phyloP scores from a whole-genome alignment of 2,329 filamentous ascomycete species.

The Colletotrichum tropicale region DNA sequence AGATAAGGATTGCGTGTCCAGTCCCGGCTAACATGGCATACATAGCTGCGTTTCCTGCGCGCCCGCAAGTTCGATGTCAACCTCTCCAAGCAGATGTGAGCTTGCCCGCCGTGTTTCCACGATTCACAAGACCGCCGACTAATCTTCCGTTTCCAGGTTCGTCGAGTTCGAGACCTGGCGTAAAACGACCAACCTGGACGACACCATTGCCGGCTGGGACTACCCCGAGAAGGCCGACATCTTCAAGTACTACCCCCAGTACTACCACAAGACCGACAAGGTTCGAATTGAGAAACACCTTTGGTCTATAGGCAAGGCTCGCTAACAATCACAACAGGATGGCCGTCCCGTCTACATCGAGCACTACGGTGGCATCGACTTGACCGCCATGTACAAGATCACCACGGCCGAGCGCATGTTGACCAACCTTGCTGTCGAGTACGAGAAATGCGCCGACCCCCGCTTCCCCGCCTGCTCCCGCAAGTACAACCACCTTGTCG shows the following conservation, averaged over 20 bases:
- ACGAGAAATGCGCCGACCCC: constrained; percentile 93
- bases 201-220: constrained; percentile 80
- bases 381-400: constrained; percentile 90
- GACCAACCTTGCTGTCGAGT: constrained; percentile 94
- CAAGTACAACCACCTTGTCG: constrained; percentile 85
- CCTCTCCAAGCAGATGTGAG: constrained; percentile 83
- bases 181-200: constrained; percentile 82
- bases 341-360: constrained; percentile 98
- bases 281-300: constrained; percentile 35
- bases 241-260: constrained; percentile 94
- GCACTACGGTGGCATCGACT: constrained; percentile 90
- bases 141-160: constrained; percentile 68
- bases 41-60: constrained; percentile 83
- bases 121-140: not conserved
- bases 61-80: constrained; percentile 95
- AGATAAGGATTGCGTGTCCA: not conserved
- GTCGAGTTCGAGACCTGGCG: constrained; percentile 90
- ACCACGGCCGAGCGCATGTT: constrained; percentile 93
- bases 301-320: not conserved
- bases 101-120: not conserved
- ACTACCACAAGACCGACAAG: constrained; percentile 97
- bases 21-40: constrained; percentile 14
- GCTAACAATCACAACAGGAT: constrained; percentile 62
- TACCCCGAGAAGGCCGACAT: constrained; percentile 86
- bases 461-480: constrained; percentile 94